Evolutionary conservation across 768 basidiomycete species (phyloP), one percentile per base, ranked within the genome.

Genomic region (Pilatotrama ljubarskyi): DNA sequence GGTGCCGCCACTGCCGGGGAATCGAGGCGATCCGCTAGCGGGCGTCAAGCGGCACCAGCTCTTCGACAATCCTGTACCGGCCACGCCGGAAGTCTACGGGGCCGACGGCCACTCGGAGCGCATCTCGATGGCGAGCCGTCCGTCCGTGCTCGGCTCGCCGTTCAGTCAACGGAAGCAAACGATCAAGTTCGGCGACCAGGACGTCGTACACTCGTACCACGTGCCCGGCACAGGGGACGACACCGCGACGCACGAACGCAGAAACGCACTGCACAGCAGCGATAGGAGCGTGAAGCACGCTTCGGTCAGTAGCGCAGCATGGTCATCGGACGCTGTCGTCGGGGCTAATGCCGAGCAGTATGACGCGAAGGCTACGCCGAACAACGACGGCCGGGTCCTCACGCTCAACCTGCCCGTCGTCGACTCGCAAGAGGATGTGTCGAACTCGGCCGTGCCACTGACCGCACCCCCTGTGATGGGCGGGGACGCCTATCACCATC

Each of bases 21-120:
- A 64, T 3, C 22, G 51, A 15, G 13, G 26, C 22, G 78, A 79
- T 44, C 68, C 72, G n/a, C 58, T 83, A 54, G 72, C 75, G 7
- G 84, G 85, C 35, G 68, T 95, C 66, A 81, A 84, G 63, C 80
- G 95, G 20, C 93, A 93, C 69, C 88, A 95, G 65, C 79, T 98
- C 6, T 95, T 93, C 69, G 95, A 98, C 70, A 84, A 88, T 11
- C 95, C 95, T 2, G 82, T 97, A 69, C 88, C 90, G 38, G 73
- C 61, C 5, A 57, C 63, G 17, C 62, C 26, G 29, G 50, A 53
- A 24, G 51, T 53, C 15, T 24, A 41, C 25, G 44, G 15, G 17
- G 53, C 13, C n/a, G 64, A 64, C 49, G 75, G 80, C 61, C 69
- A 73, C 29, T 73, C 75, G 26, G 80, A 83, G 24, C 73, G 76